Conservation (phyloP, 768 basidiomycete species). For the Tricholomella constricta region DNA sequence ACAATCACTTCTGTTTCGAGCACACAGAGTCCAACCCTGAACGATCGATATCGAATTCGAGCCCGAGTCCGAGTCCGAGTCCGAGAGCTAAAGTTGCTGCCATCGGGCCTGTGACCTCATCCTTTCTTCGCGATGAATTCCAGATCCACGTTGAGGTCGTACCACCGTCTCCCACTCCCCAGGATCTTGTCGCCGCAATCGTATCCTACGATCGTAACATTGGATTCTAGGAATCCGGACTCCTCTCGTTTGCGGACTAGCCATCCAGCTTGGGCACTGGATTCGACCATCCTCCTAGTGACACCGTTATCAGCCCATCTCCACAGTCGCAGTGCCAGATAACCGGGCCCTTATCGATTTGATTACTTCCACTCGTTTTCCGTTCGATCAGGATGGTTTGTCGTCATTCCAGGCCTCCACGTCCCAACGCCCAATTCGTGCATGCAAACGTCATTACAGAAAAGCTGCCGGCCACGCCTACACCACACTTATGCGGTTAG, state of each 20-base stretch:
- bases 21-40: not conserved
- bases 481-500: no score
- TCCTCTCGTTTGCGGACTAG: not conserved
- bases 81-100: slow-evolving; percentile 27
- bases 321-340: no score
- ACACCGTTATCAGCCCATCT: not conserved
- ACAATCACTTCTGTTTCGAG: slow-evolving; percentile 44
- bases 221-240: slow-evolving; percentile 8
- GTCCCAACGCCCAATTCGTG: no score
- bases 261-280: not conserved
- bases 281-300: not conserved
- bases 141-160: slow-evolving; percentile 54
- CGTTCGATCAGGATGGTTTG: no score
- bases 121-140: slow-evolving; percentile 49
- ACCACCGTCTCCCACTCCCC: slow-evolving; percentile 57
- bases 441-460: no score
- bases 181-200: slow-evolving; percentile 44
- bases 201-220: slow-evolving; percentile 12
- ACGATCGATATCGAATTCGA: not conserved
- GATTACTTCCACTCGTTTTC: no score
- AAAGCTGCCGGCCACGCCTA: no score
- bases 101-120: slow-evolving; percentile 69
- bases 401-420: no score
- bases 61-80: not conserved
- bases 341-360: no score